A percentile compares a stretch with the other conserved stretches of the same genome.
Conservation (phyloP, 73 alveolate genomes). For the Paramecium tetraurelia region DNA sequence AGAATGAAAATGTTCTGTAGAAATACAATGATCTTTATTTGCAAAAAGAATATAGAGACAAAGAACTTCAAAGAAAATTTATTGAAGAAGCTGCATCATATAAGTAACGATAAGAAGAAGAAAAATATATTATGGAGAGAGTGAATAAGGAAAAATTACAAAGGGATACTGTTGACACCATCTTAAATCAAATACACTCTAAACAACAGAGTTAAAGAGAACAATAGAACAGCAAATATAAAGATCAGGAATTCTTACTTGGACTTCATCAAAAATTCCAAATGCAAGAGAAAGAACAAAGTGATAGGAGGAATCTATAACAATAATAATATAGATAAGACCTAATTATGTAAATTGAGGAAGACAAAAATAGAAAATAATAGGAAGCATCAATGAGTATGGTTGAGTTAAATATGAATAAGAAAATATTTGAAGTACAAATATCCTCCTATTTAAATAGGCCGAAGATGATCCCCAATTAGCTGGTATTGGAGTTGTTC, state of each 20-base stretch:
- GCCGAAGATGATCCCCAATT: not conserved
- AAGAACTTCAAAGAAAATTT: not conserved
- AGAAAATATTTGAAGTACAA: not conserved
- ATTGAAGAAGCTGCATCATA: slow-evolving; percentile 9
- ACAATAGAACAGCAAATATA: not conserved
- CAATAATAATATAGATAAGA: not conserved
- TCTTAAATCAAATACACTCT: not conserved
- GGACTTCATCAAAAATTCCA: not conserved
- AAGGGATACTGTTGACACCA: not conserved
- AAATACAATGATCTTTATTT: slow-evolving; percentile 7
- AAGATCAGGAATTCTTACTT: not conserved
- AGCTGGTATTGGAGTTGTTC: slow-evolving; percentile 16
- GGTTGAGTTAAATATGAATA: slow-evolving; percentile 31
- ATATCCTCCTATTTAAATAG: not conserved
- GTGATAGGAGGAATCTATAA: not conserved
- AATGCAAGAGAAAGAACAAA: not conserved
- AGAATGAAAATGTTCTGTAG: not conserved
- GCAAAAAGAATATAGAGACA: not conserved
- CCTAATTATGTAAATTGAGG: not conserved
- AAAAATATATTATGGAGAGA: not conserved
- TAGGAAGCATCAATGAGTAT: slow-evolving; percentile 35
- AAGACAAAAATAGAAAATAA: slow-evolving; percentile 2
- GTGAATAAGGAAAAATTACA: not conserved
- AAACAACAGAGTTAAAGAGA: not conserved
- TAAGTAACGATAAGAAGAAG: slow-evolving; percentile 1